phyloP scores from a whole-genome alignment of 306 rosid genomes.

The Coriaria nepalensis region DNA sequence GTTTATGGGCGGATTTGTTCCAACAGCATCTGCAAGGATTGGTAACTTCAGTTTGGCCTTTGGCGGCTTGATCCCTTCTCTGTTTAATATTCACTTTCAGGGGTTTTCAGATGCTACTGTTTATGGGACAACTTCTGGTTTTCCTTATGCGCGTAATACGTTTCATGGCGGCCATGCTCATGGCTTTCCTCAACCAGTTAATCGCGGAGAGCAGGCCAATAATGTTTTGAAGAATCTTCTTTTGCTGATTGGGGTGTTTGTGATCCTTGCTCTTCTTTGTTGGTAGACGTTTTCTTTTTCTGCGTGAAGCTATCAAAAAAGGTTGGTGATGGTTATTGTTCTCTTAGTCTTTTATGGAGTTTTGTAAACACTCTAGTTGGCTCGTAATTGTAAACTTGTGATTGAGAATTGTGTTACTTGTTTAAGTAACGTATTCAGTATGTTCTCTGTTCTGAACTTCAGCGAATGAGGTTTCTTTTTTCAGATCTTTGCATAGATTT shows the following conservation, averaged over 20 bases:
- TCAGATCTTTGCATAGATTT: no score
- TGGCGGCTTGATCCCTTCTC: slow-evolving; percentile 69
- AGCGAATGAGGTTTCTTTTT: no score
- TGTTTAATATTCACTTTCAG: slow-evolving; percentile 64
- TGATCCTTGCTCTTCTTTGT: slow-evolving; percentile 57
- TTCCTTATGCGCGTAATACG: slow-evolving; percentile 46
- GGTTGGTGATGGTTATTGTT: no score
- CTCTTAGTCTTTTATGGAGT: no score
- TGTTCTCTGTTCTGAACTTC: no score
- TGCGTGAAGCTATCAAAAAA: no score
- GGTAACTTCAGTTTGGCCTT: slow-evolving; percentile 78
- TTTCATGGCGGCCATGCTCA: slow-evolving; percentile 56
- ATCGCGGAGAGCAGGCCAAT: slow-evolving; percentile 57
- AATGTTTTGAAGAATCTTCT: slow-evolving; percentile 63
- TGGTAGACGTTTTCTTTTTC: slow-evolving; percentile 18
- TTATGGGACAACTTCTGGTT: slow-evolving; percentile 77
- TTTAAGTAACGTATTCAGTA: no score
- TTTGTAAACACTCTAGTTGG: no score
- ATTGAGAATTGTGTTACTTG: no score
- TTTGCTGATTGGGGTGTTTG: slow-evolving; percentile 55
- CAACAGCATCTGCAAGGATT: slow-evolving; percentile 62
- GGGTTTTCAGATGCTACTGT: slow-evolving; percentile 81
- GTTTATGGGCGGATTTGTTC: slow-evolving; percentile 72
- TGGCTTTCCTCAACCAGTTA: slow-evolving; percentile 33
- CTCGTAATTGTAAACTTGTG: no score